phyloP scores from a whole-genome alignment of 306 rosid species.

The Castanospermum australe region DNA sequence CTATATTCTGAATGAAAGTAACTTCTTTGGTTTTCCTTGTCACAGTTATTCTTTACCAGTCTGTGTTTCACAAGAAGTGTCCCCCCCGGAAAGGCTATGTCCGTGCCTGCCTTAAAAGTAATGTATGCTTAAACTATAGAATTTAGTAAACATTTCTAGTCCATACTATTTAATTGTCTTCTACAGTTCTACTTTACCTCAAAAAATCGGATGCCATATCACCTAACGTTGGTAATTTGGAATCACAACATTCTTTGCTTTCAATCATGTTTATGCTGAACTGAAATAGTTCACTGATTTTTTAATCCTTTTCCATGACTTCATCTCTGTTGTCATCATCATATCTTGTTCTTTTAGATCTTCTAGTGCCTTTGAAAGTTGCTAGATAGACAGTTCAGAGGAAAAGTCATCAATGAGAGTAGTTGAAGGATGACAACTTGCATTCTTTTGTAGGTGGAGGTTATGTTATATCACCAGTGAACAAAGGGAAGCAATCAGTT shows the following conservation, averaged over 20 bases:
- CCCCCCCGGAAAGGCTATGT: constrained; percentile 73
- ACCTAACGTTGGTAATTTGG: constrained; percentile 7
- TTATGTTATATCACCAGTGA: constrained; percentile 76
- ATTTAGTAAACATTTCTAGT: constrained; percentile 4
- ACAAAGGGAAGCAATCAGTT: constrained; percentile 78
- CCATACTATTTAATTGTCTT: constrained; percentile 25
- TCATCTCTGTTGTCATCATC: constrained; percentile 8
- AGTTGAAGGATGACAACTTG: constrained; percentile 33
- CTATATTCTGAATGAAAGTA: constrained; percentile 25
- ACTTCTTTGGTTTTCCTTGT: constrained; percentile 46
- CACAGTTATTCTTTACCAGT: constrained; percentile 89
- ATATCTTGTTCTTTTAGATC: neutral
- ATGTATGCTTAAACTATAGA: constrained; percentile 61
- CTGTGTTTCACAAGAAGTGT: constrained; percentile 86
- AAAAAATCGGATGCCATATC: neutral
- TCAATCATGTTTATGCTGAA: constrained; percentile 21
- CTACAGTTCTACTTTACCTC: constrained; percentile 7
- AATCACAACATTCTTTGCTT: constrained; percentile 24
- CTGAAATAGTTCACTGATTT: neutral
- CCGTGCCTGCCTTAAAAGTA: constrained; percentile 99
- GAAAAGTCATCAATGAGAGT: constrained; percentile 9
- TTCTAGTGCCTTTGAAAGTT: constrained; percentile 4
- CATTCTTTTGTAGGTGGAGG: constrained; percentile 81
- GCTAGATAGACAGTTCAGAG: neutral
- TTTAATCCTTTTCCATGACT: constrained; percentile 20